Base-by-base conservation (phyloP, 2,329 filamentous ascomycete species). In the Fusarium citri region DNA sequence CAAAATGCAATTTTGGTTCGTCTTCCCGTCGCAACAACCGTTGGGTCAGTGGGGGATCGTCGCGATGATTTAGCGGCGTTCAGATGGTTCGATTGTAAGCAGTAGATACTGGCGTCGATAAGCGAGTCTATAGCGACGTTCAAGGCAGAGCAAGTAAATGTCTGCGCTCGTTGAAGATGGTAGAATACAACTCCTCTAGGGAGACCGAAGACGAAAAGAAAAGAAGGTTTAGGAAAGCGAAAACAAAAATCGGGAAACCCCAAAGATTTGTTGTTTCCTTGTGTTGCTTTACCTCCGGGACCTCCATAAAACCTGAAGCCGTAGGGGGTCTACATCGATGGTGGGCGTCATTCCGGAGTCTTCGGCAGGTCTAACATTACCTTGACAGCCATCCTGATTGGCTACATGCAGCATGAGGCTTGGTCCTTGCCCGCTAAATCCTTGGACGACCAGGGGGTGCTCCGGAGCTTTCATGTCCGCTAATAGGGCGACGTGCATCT, bases 101-200 rank as follows among this genome's bases (percentile, higher is more conserved):
- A 58, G 34, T 14, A 59, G 46, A 43, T 23, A 41, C 43, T 30
- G 42, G 42, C 25, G 23, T 64, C 56, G 69, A 73, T 68, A 73
- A 72, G 71, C 68, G 68, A 70, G 26, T 20, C 40, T 26, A 54
- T 41, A 23, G 23, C 48, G 49, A 42, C 16, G 28, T 62, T 45
- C 6, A 40, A 46, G 56, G 47, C 72, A 73, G 64, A 67, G 56
- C 72, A 76, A 73, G 40, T 41, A 20, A 74, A 73, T 67, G 68
- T 68, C 67, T 67, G 68, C 62, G 48, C 45, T 53, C 55, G 26
- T 30, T 26, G 15, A 22, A 18, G 9, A 23, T 16, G 23, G 23
- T 25, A 26, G 28, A 56, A 65, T 57, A 34, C 25, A 59, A 46
- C 63, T 59, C 47, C 59, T 56, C 64, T 54, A 49, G 51, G 48